Base-by-base conservation (phyloP, 768 basidiomycete genomes). In the Tricholoma hemisulphureum region DNA sequence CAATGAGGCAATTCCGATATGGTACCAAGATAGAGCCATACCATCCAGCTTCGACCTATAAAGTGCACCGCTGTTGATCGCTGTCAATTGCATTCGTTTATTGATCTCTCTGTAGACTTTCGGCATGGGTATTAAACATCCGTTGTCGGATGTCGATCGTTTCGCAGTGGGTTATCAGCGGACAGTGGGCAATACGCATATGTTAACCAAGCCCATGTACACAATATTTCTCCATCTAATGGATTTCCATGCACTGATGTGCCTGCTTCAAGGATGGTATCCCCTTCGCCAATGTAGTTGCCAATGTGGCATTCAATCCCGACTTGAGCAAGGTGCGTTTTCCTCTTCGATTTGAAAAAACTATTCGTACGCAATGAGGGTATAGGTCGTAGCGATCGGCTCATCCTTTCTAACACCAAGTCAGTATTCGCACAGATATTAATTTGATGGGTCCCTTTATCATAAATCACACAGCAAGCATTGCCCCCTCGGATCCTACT, bases 381-480 rank as follows among this genome's bases (percentile, higher is more conserved):
- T 72, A 51, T 58, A 74, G 59, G 65, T 75, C 37, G 72, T 74
- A 29, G 67, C 78, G 2, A 75, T 80, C 58, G 76, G 80, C 23
- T 75, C 76, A n/a, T 80, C 77, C 2, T 82, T 82, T 61, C 71
- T 80, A 9, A 75, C 73, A 55, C 70, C 78, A 0, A 67, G 78
- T 79, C 32, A 32, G 60, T 62, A 20, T n/a, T n/a, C n/a, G 4
- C 29, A 11, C 20, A 28, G 9, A 9, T 6, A 7, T n/a, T n/a
- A 2, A 1, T n/a, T 29, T 26, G 18, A 4, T 37, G 4, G 21
- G n/a, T n/a, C n/a, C 41, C 3, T 21, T 20, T 20, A 31, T 10
- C 31, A 5, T 6, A 31, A 6, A 14, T 23, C 20, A 26, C 20
- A 4, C 56, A 72, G 70, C 28, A 0, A 61, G 31, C 6, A 65